Base-by-base conservation (phyloP, 2,329 filamentous ascomycete genomes). In the Fusarium burgessii region DNA sequence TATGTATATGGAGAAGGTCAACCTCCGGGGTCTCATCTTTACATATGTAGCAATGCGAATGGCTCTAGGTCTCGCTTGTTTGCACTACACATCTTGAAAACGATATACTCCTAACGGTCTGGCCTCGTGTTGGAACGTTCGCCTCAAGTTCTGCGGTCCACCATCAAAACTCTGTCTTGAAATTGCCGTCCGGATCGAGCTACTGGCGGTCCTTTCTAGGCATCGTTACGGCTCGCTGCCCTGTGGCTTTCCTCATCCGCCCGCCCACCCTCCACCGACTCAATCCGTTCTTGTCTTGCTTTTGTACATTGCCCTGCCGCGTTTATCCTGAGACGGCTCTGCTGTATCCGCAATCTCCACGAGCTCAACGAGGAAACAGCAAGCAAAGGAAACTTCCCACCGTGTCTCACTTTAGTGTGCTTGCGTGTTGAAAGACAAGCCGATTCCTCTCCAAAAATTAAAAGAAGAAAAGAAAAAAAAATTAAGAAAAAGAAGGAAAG, bases 31-130 rank as follows among this genome's bases (percentile, higher is more conserved):
- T 56, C 70, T 75, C 70, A 66, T 68, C 63, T 71, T 60, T 74
- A 74, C 74, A 76, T 75, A 75, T 76, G 66, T 76, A 76, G 66
- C 64, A 64, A 64, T 70, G 66, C 62, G 63, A 60, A 75, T 68
- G 71, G 61, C 73, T 72, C 59, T 52, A 65, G 69, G 58, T 74
- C 69, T 68, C 59, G 64, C 62, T 73, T 71, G 57, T 66, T 58
- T 64, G 46, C 49, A 49, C 62, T 60, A 50, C 66, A 63, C 63
- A 62, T 65, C 59, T 70, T 62, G 57, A 61, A 67, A 61, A 67
- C 56, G 59, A 70, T 74, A 70, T 73, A 66, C 66, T 72, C 66
- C 47, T 67, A 74, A 75, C 70, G 70, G 62, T 63, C 70, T 74
- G 72, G 70, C 72, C 68, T 73, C 59, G 72, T 74, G 68, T 62